Evolutionary conservation across 208 protist species (phyloP).

Genomic region (Acanthamoeba castellanii): DNA sequence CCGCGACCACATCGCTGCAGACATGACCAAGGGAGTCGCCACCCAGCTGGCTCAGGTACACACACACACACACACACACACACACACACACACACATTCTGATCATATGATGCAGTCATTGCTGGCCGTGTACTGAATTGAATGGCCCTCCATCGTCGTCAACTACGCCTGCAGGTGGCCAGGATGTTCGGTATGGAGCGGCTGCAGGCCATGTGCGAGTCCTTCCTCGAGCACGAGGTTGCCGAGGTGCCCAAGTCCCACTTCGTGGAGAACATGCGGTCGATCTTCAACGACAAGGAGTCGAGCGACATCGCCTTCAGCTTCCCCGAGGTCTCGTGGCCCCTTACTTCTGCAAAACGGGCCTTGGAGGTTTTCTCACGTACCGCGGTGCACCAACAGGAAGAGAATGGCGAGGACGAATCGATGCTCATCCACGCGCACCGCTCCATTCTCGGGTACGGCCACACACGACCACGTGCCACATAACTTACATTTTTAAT

Average conservation of each 20-base stretch:
- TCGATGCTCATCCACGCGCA: not conserved
- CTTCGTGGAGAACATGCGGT: not conserved
- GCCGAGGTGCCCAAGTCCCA: not conserved
- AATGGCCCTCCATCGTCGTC: too few species aligned
- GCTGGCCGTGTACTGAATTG: too few species aligned
- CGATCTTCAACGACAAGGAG: not conserved
- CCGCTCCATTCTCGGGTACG: conserved; percentile 2
- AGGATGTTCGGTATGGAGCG: not conserved
- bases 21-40: conserved; percentile 7
- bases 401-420: not conserved
- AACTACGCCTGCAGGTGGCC: not conserved
- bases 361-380: not conserved
- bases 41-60: not conserved
- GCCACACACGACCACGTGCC: not conserved
- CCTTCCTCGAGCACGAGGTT: not conserved
- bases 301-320: conserved; percentile 27
- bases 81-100: not conserved
- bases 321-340: not conserved
- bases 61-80: not conserved
- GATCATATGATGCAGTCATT: too few species aligned
- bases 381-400: not conserved
- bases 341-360: not conserved
- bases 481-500: too few species aligned
- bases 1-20: conserved; percentile 3
- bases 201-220: conserved; percentile 30